Conservation (phyloP, 176 grass and related monocot species). For the Bothriochloa decipiens region DNA sequence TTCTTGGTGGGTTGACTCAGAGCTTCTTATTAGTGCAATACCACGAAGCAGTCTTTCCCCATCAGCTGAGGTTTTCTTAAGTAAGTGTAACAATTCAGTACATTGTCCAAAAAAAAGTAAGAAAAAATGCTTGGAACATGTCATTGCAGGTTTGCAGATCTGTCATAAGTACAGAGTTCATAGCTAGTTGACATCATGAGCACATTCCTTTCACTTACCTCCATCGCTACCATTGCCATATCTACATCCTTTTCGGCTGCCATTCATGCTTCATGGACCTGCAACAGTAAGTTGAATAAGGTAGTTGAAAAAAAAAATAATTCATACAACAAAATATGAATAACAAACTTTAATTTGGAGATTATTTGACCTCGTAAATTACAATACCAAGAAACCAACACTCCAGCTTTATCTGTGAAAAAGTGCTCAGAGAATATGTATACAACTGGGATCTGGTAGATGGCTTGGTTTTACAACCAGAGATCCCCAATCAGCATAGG, state of each 20-base stretch:
- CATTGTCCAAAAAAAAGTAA: neutral
- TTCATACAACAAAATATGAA: neutral
- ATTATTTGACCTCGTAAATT: too few species aligned
- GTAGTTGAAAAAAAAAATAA: neutral
- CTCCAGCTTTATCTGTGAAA: too few species aligned
- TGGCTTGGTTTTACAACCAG: too few species aligned
- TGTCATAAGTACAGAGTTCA: neutral
- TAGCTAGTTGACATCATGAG: neutral
- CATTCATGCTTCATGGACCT: neutral
- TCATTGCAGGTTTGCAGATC: neutral
- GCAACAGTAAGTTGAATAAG: conserved; percentile 7
- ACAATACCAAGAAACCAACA: too few species aligned
- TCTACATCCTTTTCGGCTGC: neutral
- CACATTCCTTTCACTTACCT: neutral
- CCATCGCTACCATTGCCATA: neutral
- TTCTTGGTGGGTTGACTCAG: neutral
- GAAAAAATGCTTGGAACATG: neutral
- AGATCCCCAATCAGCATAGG: too few species aligned
- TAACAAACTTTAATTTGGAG: neutral
- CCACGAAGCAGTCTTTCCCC: neutral
- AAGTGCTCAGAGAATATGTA: too few species aligned
- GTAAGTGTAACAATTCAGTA: neutral
- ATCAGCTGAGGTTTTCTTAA: neutral
- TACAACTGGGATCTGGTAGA: too few species aligned
- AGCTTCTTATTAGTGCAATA: neutral